Evolutionary conservation across 1,284 basidiomycete genomes (phyloP).

Genomic region (Rhodotorula mucilaginosa): DNA sequence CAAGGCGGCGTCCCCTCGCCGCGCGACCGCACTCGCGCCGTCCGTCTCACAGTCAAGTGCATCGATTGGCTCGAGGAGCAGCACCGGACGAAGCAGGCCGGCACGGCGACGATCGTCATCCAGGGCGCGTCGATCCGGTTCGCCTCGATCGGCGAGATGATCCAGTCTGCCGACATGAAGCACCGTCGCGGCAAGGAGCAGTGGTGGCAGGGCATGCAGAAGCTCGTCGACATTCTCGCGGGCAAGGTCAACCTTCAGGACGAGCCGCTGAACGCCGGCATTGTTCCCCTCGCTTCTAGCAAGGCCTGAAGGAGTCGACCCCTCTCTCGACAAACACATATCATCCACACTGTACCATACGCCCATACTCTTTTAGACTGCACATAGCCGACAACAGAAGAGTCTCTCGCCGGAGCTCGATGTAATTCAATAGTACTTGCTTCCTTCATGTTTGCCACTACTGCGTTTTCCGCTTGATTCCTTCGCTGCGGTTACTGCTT

Average conservation of each 20-base stretch:
- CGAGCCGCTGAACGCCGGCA: slow-evolving; percentile 16
- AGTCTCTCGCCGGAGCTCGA: not conserved
- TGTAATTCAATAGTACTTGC: too few species aligned
- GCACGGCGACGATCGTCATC: slow-evolving; percentile 85
- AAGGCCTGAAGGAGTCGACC: not conserved
- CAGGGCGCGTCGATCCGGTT: slow-evolving; percentile 75
- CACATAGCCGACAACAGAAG: not conserved
- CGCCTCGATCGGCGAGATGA: slow-evolving; percentile 80
- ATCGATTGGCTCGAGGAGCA: slow-evolving; percentile 91
- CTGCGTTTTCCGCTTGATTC: too few species aligned
- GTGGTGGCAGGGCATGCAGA: slow-evolving; percentile 77
- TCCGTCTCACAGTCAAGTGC: slow-evolving; percentile 83
- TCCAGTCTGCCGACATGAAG: slow-evolving; percentile 82
- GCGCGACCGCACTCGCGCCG: slow-evolving; percentile 85
- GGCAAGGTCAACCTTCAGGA: slow-evolving; percentile 31
- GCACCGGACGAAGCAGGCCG: slow-evolving; percentile 53
- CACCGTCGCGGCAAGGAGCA: slow-evolving; percentile 73
- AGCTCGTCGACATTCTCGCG: slow-evolving; percentile 33
- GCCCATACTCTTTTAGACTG: not conserved
- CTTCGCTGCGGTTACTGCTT: not conserved
- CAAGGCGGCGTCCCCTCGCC: slow-evolving; percentile 95
- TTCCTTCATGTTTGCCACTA: too few species aligned
- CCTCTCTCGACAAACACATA: not conserved
- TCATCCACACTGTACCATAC: not conserved
- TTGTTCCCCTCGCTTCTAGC: slow-evolving; percentile 11